Evolutionary conservation across 2,329 filamentous ascomycete species (phyloP).

Genomic region (Chalara sp.): DNA sequence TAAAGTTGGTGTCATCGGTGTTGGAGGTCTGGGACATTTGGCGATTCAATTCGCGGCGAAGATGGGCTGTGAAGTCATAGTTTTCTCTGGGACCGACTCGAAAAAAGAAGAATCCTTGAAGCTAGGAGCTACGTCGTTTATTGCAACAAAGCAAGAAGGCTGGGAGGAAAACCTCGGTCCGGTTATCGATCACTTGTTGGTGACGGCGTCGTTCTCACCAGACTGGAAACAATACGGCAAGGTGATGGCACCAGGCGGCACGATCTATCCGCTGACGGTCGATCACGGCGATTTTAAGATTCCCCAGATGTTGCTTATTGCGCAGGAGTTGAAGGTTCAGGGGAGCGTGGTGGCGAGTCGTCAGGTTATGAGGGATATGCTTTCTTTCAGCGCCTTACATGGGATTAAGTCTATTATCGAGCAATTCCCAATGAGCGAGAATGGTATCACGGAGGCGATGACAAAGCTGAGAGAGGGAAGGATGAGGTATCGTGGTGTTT

Average conservation of each 20-base stretch:
- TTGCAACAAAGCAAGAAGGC: conserved; percentile 38
- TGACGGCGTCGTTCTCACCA: conserved; percentile 14
- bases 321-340: conserved; percentile 8
- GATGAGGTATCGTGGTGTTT: conserved; percentile 41
- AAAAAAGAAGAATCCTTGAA: conserved; percentile 56
- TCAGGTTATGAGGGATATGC: conserved; percentile 49
- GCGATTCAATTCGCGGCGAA: conserved; percentile 55
- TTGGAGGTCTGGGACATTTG: conserved; percentile 54
- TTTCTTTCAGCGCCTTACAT: conserved; percentile 50
- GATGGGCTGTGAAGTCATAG: conserved; percentile 55
- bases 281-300: conserved; percentile 31
- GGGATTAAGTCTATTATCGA: conserved; percentile 50
- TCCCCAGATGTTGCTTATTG: conserved; percentile 17
- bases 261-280: conserved; percentile 57
- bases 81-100: conserved; percentile 47
- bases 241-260: conserved; percentile 35
- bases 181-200: conserved; percentile 16
- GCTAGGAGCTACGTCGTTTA: conserved; percentile 54
- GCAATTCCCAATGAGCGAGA: conserved; percentile 45
- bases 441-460: conserved; percentile 42
- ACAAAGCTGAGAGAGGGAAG: conserved; percentile 49
- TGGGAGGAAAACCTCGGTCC: conserved; percentile 21
- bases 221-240: conserved; percentile 11
- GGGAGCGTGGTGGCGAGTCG: conserved; percentile 12
- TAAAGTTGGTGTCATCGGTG: conserved; percentile 38